Conservation (phyloP, 306 rosid species). For the Senna siamea region DNA sequence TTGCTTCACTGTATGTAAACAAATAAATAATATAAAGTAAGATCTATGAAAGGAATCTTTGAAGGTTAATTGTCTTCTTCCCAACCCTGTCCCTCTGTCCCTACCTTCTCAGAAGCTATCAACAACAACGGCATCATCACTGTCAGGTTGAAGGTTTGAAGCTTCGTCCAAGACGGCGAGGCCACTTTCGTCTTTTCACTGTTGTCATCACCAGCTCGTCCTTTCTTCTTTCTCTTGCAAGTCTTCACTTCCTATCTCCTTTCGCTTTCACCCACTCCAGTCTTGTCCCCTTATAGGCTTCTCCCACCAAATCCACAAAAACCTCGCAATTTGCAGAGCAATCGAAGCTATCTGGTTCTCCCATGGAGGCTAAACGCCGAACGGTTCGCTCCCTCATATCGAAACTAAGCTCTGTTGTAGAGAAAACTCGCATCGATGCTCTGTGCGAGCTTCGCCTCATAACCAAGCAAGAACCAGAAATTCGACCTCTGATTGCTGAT, state of each 20-base stretch:
- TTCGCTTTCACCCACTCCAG: not conserved
- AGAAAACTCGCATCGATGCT: slow-evolving; percentile 59
- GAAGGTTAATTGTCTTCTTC: not conserved
- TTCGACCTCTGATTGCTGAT: slow-evolving; percentile 62
- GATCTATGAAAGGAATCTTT: slow-evolving; percentile 31
- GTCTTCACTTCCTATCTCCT: not conserved
- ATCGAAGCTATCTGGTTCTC: not conserved
- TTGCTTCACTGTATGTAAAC: too few relatives aligned
- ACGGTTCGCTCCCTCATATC: slow-evolving; percentile 52
- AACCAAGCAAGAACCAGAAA: slow-evolving; percentile 64
- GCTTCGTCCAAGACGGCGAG: not conserved
- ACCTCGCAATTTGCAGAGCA: too few relatives aligned
- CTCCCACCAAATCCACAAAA: not conserved
- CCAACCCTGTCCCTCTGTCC: not conserved
- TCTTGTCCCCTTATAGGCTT: slow-evolving; percentile 7
- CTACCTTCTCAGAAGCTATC: not conserved
- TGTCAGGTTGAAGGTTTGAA: not conserved
- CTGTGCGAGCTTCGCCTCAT: slow-evolving; percentile 63
- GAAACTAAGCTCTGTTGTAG: slow-evolving; percentile 68
- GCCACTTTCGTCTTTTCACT: slow-evolving; percentile 7
- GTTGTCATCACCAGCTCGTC: not conserved
- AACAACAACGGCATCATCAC: not conserved
- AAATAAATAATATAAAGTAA: too few relatives aligned
- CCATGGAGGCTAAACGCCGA: slow-evolving; percentile 59
- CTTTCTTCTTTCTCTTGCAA: not conserved